A percentile compares a stretch with the other conserved stretches of the same genome.
Evolutionary conservation across 306 rosid genomes (phyloP).

Genomic region (Ochetophila trinervis): DNA sequence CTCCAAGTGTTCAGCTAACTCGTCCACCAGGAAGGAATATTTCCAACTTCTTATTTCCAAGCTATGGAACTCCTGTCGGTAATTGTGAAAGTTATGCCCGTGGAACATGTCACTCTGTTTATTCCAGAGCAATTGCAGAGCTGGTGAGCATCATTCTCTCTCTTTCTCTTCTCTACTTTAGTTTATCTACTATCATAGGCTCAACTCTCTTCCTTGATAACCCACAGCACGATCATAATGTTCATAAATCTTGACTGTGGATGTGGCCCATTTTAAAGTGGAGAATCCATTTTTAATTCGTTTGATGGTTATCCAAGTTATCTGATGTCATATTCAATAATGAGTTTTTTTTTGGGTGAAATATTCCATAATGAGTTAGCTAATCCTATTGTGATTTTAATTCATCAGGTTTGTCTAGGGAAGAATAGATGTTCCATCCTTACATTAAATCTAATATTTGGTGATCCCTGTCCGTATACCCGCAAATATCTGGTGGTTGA

Average conservation of each 20-base stretch:
- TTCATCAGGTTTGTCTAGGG: conserved; percentile 44
- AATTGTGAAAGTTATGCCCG: conserved; percentile 31
- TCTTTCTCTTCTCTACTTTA: neutral
- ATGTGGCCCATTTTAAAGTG: too few relatives aligned
- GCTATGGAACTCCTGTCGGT: conserved; percentile 51
- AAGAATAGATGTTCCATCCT: conserved; percentile 37
- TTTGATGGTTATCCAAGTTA: too few relatives aligned
- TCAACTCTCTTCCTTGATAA: too few relatives aligned
- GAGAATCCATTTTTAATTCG: too few relatives aligned
- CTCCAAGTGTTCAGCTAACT: conserved; percentile 18
- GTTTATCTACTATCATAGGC: neutral
- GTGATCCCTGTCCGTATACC: conserved; percentile 42
- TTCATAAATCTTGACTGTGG: too few relatives aligned
- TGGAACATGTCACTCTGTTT: conserved; percentile 39
- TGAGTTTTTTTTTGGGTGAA: too few relatives aligned
- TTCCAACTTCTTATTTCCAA: conserved; percentile 41
- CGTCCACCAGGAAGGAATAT: conserved; percentile 39
- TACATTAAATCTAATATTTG: conserved; percentile 27
- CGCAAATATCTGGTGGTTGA: conserved; percentile 42
- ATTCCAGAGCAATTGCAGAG: conserved; percentile 29
- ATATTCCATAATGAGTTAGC: neutral
- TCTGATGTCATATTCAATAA: neutral
- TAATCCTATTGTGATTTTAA: neutral
- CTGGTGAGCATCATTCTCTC: conserved; percentile 22
- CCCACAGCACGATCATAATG: too few relatives aligned